Percentiles rank a stretch among this genome's conserved stretches.
These are phyloP conservation scores for Thelonectria blattea DNA, from an alignment of 2,329 filamentous ascomycete genomes.

Conservation along the genomic window DNA sequence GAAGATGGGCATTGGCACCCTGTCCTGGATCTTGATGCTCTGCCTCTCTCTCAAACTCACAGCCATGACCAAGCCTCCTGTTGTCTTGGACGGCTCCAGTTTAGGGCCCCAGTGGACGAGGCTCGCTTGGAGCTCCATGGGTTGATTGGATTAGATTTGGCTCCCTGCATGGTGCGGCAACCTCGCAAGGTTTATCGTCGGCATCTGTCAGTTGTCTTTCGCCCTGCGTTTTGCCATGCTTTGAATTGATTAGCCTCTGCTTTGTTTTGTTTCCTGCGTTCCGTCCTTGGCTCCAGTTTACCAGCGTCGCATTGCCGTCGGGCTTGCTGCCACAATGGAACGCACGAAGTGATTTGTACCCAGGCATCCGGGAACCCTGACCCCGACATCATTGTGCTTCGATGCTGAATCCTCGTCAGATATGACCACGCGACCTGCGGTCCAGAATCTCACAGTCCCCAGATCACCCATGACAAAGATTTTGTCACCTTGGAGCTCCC, in stretches of 20 bases:
- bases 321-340: conserved; percentile 15
- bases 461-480: conserved; percentile 24
- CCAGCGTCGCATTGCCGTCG: conserved; percentile 4
- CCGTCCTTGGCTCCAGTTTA: conserved; percentile 10
- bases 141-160: conserved; percentile 32
- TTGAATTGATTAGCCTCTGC: conserved; percentile 17
- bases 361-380: conserved; percentile 20
- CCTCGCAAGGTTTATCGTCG: conserved; percentile 28
- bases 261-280: conserved; percentile 8
- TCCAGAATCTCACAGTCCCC: conserved; percentile 31
- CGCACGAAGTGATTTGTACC: not conserved
- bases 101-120: conserved; percentile 16
- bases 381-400: conserved; percentile 33
- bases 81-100: conserved; percentile 5
- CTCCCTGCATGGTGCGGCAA: conserved; percentile 34
- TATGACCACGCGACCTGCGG: conserved; percentile 36
- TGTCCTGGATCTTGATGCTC: conserved; percentile 4
- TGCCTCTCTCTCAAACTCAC: conserved; percentile 4
- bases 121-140: conserved; percentile 15
- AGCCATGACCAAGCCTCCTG: conserved; percentile 12
- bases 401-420: conserved; percentile 23
- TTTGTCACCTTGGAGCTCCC: conserved; percentile 24
- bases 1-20: not conserved
- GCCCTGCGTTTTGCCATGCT: conserved; percentile 17
- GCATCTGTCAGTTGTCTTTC: conserved; percentile 6